Conservation (phyloP, 2,329 filamentous ascomycete species). For the Alternaria tenuissima region DNA sequence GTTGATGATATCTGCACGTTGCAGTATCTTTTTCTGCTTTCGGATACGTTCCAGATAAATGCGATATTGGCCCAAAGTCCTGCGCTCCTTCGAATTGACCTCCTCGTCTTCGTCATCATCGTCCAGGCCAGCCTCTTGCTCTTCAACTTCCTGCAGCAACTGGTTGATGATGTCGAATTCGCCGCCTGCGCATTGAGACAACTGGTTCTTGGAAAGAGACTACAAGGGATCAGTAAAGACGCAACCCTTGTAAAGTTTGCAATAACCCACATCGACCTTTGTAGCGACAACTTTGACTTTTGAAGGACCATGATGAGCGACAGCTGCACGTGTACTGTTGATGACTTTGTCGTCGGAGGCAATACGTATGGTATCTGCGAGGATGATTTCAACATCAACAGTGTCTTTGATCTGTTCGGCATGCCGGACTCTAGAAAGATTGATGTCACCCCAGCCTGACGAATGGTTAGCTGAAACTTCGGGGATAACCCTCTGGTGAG, state of each 20-base stretch:
- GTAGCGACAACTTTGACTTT: constrained; percentile 34
- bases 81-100: no score
- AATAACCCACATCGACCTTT: constrained; percentile 30
- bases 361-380: constrained; percentile 31
- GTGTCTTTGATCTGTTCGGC: constrained; percentile 28
- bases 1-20: no score
- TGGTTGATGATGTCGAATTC: no score
- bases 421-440: constrained; percentile 23
- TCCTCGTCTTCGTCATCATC: no score
- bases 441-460: constrained; percentile 34
- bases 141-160: no score
- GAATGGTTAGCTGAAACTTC: no score
- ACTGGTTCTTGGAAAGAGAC: constrained; percentile 8
- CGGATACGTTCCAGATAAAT: no score
- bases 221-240: background rate
- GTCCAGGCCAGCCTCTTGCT: no score
- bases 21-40: no score
- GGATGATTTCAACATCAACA: constrained; percentile 31
- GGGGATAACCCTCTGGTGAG: no score
- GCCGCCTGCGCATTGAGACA: constrained; percentile 1
- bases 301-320: constrained; percentile 17
- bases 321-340: constrained; percentile 18
- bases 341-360: constrained; percentile 27
- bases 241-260: no score
- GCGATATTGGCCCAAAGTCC: no score